These are phyloP conservation scores for Lolium rigidum DNA, from an alignment of 176 grass and related monocot genomes.

Conservation along the genomic window DNA sequence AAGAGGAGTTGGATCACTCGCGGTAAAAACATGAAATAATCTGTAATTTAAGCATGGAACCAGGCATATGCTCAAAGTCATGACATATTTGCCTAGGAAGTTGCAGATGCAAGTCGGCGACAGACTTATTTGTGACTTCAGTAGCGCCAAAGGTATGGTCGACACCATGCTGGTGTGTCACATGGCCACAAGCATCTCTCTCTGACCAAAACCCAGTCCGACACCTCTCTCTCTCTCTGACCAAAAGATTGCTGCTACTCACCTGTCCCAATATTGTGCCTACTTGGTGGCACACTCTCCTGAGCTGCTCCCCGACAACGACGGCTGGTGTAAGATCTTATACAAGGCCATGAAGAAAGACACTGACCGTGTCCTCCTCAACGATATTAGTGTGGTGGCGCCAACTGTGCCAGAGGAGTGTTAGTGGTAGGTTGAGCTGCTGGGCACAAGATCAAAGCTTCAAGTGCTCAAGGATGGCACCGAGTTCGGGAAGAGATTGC, in stretches of 20 bases:
- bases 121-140: neutral
- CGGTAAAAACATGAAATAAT: no score
- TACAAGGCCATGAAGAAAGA: slow-evolving; percentile 20
- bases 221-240: neutral
- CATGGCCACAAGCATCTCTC: slow-evolving; percentile 29
- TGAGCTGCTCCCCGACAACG: neutral
- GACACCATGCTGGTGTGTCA: slow-evolving; percentile 18
- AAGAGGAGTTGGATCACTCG: no score
- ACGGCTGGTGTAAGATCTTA: neutral
- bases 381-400: no score
- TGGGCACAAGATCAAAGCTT: no score
- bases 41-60: no score
- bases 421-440: no score
- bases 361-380: no score
- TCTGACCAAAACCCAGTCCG: neutral
- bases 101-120: neutral
- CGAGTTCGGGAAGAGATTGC: no score
- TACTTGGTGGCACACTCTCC: neutral
- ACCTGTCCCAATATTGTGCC: slow-evolving; percentile 9
- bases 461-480: no score
- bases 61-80: no score
- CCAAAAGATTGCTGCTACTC: neutral
- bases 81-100: neutral
- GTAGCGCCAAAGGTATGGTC: neutral
- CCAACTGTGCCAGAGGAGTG: no score